Evolutionary conservation across 345 rosid species (phyloP).

Genomic region (Corymbia maculata): DNA sequence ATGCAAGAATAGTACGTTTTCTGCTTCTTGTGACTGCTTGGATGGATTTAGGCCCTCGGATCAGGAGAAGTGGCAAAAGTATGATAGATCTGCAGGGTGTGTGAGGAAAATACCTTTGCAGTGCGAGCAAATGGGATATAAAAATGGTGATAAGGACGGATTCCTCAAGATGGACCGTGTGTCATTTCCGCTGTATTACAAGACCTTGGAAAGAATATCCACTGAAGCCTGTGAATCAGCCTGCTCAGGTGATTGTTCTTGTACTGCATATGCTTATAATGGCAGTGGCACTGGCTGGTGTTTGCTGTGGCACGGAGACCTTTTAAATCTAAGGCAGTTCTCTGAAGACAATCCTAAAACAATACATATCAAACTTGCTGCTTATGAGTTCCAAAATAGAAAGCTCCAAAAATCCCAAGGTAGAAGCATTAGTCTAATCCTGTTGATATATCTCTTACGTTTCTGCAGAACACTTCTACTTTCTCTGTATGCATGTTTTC

Average conservation of each 20-base stretch:
- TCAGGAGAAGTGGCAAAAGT: slow-evolving; percentile 4
- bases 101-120: slow-evolving; percentile 13
- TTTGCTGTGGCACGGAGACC: neutral
- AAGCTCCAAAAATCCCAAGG: neutral
- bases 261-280: neutral
- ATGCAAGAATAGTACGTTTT: slow-evolving; percentile 9
- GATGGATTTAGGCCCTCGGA: slow-evolving; percentile 21
- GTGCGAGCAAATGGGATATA: neutral
- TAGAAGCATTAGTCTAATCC: neutral
- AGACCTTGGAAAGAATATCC: neutral
- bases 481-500: neutral
- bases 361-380: neutral
- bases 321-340: neutral
- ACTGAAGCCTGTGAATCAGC: neutral
- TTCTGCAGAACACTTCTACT: neutral
- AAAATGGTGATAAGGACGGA: neutral
- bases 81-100: slow-evolving; percentile 23
- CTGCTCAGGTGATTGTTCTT: neutral
- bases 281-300: neutral
- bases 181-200: slow-evolving; percentile 3
- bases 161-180: slow-evolving; percentile 13
- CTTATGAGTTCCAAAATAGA: slow-evolving; percentile 19
- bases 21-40: slow-evolving; percentile 16
- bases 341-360: neutral
- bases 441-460: neutral